Evolutionary conservation across 306 rosid species (phyloP).

Genomic region (Fragaria nilgerrensis): DNA sequence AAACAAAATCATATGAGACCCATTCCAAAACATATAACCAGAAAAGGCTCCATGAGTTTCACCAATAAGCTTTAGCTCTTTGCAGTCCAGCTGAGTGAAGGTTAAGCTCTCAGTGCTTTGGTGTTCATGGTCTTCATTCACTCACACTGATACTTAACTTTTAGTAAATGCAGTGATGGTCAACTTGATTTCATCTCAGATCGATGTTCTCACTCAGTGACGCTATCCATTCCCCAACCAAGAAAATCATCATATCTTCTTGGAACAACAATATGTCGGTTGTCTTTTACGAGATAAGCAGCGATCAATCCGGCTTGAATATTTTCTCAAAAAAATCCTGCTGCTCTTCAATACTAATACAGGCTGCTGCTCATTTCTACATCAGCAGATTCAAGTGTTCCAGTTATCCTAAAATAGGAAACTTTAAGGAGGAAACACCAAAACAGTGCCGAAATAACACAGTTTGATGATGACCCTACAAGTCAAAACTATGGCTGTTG

Average conservation of each 20-base stretch:
- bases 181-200: background rate
- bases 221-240: background rate
- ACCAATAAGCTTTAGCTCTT: background rate
- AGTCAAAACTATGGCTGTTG: conserved; percentile 68
- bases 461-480: conserved; percentile 26
- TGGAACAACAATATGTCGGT: background rate
- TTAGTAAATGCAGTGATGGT: background rate
- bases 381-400: background rate
- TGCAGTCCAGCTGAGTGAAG: background rate
- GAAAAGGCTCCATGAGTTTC: too few species aligned
- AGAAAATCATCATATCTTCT: background rate
- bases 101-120: too few species aligned
- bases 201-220: background rate
- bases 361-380: background rate
- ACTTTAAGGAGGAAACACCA: background rate
- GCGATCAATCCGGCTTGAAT: background rate
- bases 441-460: background rate
- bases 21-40: background rate
- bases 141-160: too few species aligned
- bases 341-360: background rate
- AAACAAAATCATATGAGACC: background rate
- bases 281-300: background rate
- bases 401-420: background rate
- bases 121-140: background rate
- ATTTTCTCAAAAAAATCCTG: background rate